These are phyloP conservation scores for Boletus rex-veris DNA, from an alignment of 768 basidiomycete species.

Conservation along the genomic window DNA sequence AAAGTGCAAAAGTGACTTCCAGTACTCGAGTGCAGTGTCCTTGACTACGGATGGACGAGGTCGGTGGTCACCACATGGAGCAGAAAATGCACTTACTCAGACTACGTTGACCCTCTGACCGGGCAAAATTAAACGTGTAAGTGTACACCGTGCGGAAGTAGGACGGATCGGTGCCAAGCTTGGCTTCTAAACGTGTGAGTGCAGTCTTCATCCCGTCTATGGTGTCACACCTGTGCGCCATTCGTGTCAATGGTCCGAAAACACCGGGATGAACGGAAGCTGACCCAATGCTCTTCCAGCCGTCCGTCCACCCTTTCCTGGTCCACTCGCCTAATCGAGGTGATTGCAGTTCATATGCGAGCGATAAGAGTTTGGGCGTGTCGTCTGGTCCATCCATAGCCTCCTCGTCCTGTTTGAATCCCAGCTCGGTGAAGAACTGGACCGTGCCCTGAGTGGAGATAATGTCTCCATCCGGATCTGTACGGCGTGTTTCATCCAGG, in stretches of 20 bases:
- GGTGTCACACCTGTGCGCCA: slow-evolving; percentile 54
- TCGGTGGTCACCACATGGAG: neutral
- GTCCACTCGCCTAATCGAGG: slow-evolving; percentile 71
- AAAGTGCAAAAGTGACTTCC: slow-evolving; percentile 71
- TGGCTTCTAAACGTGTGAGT: slow-evolving; percentile 52
- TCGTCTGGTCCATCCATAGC: slow-evolving; percentile 73
- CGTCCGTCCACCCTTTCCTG: slow-evolving; percentile 69
- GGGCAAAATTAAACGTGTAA: slow-evolving; percentile 78
- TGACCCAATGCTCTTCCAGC: slow-evolving; percentile 73
- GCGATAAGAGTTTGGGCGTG: slow-evolving; percentile 66
- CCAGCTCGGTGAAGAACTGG: slow-evolving; percentile 48
- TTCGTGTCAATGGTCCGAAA: slow-evolving; percentile 3
- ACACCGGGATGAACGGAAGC: slow-evolving; percentile 22
- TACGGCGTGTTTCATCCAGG: neutral
- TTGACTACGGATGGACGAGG: slow-evolving; percentile 38
- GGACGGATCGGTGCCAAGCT: slow-evolving; percentile 57
- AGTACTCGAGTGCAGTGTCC: slow-evolving; percentile 74
- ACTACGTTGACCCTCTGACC: slow-evolving; percentile 73
- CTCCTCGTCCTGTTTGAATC: slow-evolving; percentile 32
- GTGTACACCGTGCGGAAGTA: slow-evolving; percentile 81
- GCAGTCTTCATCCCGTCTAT: slow-evolving; percentile 56
- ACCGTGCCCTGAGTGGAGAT: slow-evolving; percentile 82
- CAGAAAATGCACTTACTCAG: slow-evolving; percentile 49
- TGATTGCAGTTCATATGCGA: slow-evolving; percentile 80
- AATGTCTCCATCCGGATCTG: slow-evolving; percentile 57